Evolutionary conservation across 73 alveolate species (phyloP).

Genomic region (Stentor roeselii): DNA sequence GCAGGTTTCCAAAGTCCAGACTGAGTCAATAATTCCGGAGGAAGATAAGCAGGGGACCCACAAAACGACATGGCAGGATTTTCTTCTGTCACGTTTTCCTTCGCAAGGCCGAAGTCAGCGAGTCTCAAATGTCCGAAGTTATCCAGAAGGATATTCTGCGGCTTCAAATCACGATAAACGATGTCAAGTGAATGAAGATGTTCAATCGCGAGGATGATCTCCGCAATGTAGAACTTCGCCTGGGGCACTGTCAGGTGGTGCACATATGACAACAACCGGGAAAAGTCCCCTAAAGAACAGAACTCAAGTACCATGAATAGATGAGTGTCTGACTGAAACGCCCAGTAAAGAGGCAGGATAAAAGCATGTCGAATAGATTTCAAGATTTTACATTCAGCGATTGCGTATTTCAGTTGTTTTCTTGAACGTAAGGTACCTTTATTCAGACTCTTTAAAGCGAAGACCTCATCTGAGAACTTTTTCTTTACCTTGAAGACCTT

Average conservation of each 20-base stretch:
- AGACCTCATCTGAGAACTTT: slow-evolving; percentile 26
- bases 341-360: slow-evolving; percentile 42
- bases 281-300: slow-evolving; percentile 65
- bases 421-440: slow-evolving; percentile 78
- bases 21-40: slow-evolving; percentile 60
- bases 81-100: slow-evolving; percentile 54
- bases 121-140: slow-evolving; percentile 57
- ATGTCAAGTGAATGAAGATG: slow-evolving; percentile 53
- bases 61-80: slow-evolving; percentile 57
- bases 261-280: slow-evolving; percentile 36
- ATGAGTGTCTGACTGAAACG: slow-evolving; percentile 52
- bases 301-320: slow-evolving; percentile 54
- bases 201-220: slow-evolving; percentile 58
- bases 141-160: slow-evolving; percentile 61
- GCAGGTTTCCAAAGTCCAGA: slow-evolving; percentile 65
- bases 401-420: slow-evolving; percentile 48
- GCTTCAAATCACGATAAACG: slow-evolving; percentile 63
- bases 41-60: slow-evolving; percentile 69
- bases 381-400: slow-evolving; percentile 39
- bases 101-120: slow-evolving; percentile 67
- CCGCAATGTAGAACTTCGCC: slow-evolving; percentile 61
- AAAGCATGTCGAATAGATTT: slow-evolving; percentile 50
- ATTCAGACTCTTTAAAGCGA: slow-evolving; percentile 83
- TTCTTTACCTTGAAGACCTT: slow-evolving; percentile 30
- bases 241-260: slow-evolving; percentile 38